phyloP scores from a whole-genome alignment of 1,284 basidiomycete genomes.

The Microbotryomycetes sp. region DNA sequence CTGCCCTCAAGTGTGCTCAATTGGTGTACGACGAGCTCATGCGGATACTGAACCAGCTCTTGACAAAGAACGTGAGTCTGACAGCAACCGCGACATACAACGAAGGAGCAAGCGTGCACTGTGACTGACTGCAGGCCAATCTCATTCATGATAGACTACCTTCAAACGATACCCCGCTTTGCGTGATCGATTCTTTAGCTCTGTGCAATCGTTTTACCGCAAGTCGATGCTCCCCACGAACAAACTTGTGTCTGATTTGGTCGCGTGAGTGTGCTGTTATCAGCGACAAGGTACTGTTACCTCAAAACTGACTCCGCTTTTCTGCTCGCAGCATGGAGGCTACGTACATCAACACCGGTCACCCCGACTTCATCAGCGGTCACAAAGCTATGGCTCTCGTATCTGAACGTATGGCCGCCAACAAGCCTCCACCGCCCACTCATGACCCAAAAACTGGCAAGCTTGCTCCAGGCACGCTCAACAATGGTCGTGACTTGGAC shows the following conservation, averaged over 20 bases:
- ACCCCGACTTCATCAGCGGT: constrained; percentile 94
- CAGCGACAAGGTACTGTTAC: background rate
- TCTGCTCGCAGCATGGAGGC: constrained; percentile 72
- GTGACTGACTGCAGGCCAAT: background rate
- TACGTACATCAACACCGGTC: constrained; percentile 97
- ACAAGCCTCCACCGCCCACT: constrained; percentile 53
- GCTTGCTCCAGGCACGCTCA: constrained; percentile 56
- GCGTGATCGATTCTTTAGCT: constrained; percentile 85
- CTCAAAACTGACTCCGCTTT: constrained; percentile 9
- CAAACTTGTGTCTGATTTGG: constrained; percentile 88
- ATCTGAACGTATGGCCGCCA: constrained; percentile 67
- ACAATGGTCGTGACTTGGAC: constrained; percentile 91
- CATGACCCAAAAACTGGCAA: constrained; percentile 66
- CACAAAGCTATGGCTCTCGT: constrained; percentile 94
- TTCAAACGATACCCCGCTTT: constrained; percentile 94
- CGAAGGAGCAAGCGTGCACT: background rate
- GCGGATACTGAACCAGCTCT: constrained; percentile 82
- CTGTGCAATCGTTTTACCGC: constrained; percentile 96
- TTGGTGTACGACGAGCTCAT: constrained; percentile 96
- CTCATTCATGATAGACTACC: constrained; percentile 58
- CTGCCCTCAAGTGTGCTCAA: constrained; percentile 83
- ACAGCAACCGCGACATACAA: background rate
- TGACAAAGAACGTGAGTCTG: constrained; percentile 77
- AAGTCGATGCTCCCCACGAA: constrained; percentile 85
- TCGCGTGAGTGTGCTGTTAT: constrained; percentile 54